Evolutionary conservation across 805 yeast species (phyloP).

Genomic region (Trichomonascus vanleenenianus): DNA sequence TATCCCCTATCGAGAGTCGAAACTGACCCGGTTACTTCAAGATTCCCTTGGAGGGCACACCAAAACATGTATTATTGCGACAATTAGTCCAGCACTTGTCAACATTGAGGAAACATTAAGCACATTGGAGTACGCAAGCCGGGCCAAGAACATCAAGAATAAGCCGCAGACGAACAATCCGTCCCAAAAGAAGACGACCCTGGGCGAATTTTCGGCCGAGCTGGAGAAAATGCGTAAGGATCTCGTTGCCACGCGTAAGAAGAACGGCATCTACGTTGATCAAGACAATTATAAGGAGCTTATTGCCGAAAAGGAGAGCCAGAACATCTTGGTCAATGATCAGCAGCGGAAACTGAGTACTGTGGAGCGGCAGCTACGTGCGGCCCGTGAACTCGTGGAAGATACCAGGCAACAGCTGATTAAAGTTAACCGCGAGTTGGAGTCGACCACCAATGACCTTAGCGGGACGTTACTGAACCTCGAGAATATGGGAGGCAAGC

Average conservation of each 20-base stretch:
- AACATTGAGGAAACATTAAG: slow-evolving; percentile 78
- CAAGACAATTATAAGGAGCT: slow-evolving; percentile 39
- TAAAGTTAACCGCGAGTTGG: slow-evolving; percentile 10
- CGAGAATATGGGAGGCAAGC: slow-evolving; percentile 4
- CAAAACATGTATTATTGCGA: slow-evolving; percentile 79
- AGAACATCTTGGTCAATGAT: slow-evolving; percentile 42
- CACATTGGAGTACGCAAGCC: slow-evolving; percentile 79
- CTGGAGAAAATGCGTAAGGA: slow-evolving; percentile 52
- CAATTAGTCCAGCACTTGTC: slow-evolving; percentile 72
- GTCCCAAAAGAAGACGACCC: slow-evolving; percentile 42
- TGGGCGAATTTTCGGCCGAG: slow-evolving; percentile 48
- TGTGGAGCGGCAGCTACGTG: slow-evolving; percentile 40
- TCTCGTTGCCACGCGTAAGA: slow-evolving; percentile 52
- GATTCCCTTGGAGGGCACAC: slow-evolving; percentile 86
- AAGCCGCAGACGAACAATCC: slow-evolving; percentile 48
- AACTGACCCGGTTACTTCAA: slow-evolving; percentile 67
- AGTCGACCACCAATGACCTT: slow-evolving; percentile 7
- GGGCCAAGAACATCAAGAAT: slow-evolving; percentile 74
- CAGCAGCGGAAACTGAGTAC: slow-evolving; percentile 41
- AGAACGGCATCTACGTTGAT: slow-evolving; percentile 61
- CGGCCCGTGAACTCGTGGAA: slow-evolving; percentile 28
- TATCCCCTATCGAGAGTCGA: slow-evolving; percentile 82
- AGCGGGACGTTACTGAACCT: slow-evolving; percentile 4
- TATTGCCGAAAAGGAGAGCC: slow-evolving; percentile 42
- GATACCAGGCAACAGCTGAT: slow-evolving; percentile 13